These are phyloP conservation scores for Plasmopara muralis DNA, from an alignment of 352 stramenopile genomes.

Conservation along the genomic window DNA sequence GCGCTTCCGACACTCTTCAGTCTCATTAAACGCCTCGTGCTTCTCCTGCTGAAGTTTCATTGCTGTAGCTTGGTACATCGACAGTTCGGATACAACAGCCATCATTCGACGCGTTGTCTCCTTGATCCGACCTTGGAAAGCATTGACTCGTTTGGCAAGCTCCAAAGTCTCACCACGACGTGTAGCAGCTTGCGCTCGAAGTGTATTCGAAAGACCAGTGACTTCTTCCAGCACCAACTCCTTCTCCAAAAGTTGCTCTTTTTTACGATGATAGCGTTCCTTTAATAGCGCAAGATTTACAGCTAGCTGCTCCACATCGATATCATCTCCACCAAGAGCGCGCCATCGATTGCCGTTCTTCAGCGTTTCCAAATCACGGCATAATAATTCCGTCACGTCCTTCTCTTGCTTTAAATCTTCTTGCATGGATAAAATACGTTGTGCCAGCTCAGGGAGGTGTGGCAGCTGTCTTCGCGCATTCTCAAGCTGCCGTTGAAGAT, in stretches of 20 bases:
- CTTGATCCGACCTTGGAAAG: slow-evolving; percentile 87
- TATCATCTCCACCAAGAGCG: slow-evolving; percentile 82
- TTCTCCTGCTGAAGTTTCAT: slow-evolving; percentile 93
- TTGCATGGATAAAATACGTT: slow-evolving; percentile 74
- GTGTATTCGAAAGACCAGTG: slow-evolving; percentile 77
- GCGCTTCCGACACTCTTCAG: slow-evolving; percentile 57
- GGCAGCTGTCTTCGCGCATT: slow-evolving; percentile 70
- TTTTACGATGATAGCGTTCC: slow-evolving; percentile 85
- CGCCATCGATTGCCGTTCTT: slow-evolving; percentile 85
- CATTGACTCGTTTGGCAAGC: slow-evolving; percentile 86
- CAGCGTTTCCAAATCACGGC: slow-evolving; percentile 87
- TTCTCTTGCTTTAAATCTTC: slow-evolving; percentile 82
- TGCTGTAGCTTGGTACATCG: slow-evolving; percentile 93
- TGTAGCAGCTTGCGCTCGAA: slow-evolving; percentile 68
- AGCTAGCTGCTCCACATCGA: slow-evolving; percentile 81
- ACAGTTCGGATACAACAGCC: slow-evolving; percentile 91
- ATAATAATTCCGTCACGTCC: slow-evolving; percentile 85
- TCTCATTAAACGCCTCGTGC: slow-evolving; percentile 53
- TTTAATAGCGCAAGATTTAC: slow-evolving; percentile 84
- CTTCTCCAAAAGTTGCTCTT: slow-evolving; percentile 91
- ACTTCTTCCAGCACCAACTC: slow-evolving; percentile 93
- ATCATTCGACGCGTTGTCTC: slow-evolving; percentile 92
- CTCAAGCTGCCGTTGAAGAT: slow-evolving; percentile 81
- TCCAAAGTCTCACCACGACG: slow-evolving; percentile 74
- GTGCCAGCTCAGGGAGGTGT: slow-evolving; percentile 68